Percentiles rank a stretch among this genome's conserved stretches.
Conservation (phyloP, 1,284 basidiomycete genomes). For the Ganoderma leucocontextum region DNA sequence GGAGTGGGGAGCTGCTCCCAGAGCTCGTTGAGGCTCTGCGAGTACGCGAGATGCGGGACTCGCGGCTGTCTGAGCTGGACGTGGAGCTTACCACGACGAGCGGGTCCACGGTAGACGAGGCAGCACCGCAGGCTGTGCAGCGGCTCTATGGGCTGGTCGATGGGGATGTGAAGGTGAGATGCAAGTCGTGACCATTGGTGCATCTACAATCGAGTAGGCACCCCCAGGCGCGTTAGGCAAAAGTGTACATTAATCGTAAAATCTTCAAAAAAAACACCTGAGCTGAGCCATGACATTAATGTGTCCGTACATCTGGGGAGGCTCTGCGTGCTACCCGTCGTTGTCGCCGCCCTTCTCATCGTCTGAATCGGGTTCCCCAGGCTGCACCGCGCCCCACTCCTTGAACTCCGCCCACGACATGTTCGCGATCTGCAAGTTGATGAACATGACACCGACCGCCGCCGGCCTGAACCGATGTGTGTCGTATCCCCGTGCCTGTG, state of each 20-base stretch:
- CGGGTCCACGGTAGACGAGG: background rate
- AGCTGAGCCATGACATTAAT: too few species aligned
- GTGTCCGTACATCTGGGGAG: too few species aligned
- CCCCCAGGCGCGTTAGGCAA: too few species aligned
- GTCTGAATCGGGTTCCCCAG: background rate
- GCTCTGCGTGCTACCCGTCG: background rate
- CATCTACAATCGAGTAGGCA: too few species aligned
- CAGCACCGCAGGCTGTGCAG: background rate
- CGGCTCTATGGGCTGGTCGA: background rate
- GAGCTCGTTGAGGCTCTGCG: background rate
- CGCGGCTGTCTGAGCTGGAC: background rate
- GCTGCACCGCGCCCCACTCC: background rate
- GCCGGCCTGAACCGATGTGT: background rate
- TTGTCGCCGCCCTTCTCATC: too few species aligned
- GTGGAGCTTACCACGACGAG: background rate
- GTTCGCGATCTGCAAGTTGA: background rate
- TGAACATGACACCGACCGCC: background rate
- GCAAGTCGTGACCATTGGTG: too few species aligned
- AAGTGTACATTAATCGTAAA: too few species aligned
- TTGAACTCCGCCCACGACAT: background rate
- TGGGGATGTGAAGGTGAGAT: background rate
- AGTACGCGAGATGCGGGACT: background rate
- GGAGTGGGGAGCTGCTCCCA: background rate
- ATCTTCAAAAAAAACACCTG: too few species aligned
- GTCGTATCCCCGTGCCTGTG: background rate